These are phyloP conservation scores for Malassezia obtusa DNA, from an alignment of 1,284 basidiomycete genomes.

Conservation along the genomic window DNA sequence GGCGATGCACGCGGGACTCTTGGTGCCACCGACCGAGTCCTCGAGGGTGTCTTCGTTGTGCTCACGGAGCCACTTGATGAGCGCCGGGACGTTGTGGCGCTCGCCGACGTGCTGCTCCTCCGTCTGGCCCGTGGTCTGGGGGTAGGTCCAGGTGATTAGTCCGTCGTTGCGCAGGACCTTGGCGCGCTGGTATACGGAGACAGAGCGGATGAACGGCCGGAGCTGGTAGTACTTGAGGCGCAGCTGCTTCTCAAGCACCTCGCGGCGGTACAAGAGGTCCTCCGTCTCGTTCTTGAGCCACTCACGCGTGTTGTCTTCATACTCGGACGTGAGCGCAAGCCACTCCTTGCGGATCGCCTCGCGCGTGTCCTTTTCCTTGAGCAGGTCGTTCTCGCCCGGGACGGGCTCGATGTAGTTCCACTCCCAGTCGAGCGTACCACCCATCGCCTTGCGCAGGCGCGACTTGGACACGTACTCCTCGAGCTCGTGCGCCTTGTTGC, in stretches of 20 bases:
- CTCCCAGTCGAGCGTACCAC: slow-evolving; percentile 47
- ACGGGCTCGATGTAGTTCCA: slow-evolving; percentile 47
- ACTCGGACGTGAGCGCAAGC: slow-evolving; percentile 33
- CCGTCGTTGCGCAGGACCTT: slow-evolving; percentile 39
- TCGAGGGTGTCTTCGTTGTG: slow-evolving; percentile 45
- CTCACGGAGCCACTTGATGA: slow-evolving; percentile 43
- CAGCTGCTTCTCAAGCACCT: slow-evolving; percentile 40
- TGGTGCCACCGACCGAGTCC: slow-evolving; percentile 32
- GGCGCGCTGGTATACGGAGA: slow-evolving; percentile 41
- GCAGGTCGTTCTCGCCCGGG: slow-evolving; percentile 37
- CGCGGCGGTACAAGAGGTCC: slow-evolving; percentile 31
- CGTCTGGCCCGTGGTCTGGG: slow-evolving; percentile 32
- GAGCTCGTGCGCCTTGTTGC: slow-evolving; percentile 39
- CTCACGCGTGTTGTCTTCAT: slow-evolving; percentile 30
- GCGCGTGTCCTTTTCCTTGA: slow-evolving; percentile 40
- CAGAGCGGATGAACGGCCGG: slow-evolving; percentile 34
- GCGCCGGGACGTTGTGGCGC: slow-evolving; percentile 37
- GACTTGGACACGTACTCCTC: slow-evolving; percentile 31
- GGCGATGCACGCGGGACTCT: slow-evolving; percentile 18
- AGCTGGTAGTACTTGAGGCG: slow-evolving; percentile 45
- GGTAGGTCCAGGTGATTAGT: slow-evolving; percentile 40
- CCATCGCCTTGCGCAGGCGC: slow-evolving; percentile 46
- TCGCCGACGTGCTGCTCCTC: slow-evolving; percentile 33
- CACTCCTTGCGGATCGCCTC: slow-evolving; percentile 35
- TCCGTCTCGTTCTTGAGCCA: slow-evolving; percentile 36